Evolutionary conservation across 1,284 basidiomycete genomes (phyloP), one percentile per base, ranked within the genome.

Genomic region (Psilocybe mexicana): DNA sequence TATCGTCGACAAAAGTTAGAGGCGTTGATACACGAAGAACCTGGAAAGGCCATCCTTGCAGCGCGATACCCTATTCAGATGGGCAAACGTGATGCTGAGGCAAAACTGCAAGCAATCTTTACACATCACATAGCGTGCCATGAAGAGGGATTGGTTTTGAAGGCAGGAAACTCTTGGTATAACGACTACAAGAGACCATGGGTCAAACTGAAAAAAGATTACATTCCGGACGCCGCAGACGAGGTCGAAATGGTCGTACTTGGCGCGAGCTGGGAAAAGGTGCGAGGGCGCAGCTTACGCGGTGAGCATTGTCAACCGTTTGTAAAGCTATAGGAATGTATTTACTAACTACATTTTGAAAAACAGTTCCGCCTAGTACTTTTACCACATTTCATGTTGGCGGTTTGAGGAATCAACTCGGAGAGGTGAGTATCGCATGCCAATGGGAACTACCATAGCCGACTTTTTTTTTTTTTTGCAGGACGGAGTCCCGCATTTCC

Each of bases 151-250:
- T 70, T 94, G 0, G 86, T 96, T 3, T 75, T 96, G 55, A 96
- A 96, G 69, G 85, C 87, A 0, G 82, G 81, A 2, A 76, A 81
- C 8, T 86, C 88, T 0, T 61, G 54, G 0, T 94, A 95, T 68
- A 85, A 86, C 57, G 86, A 88, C 63, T 76, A 71, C 63, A 72
- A 70, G 10, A 71, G 76, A 51, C 87, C 84, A 18, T 94, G 92
- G 92, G 85, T 93, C 46, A 94, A 95, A 76, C 80, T 94, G 47
- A 89, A 91, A 76, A 84, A 81, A 68, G 94, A 96, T 69, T 95
- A 94, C 64, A 92, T 96, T 40, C 84, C 85, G 0, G 88, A 88
- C 1, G 79, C 89, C 45, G 92, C 93, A 0, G 94, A 96, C 70
- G 81, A 83, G 10, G 67, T 94, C 11, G 92, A 95, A 69, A 78